These are phyloP conservation scores for Wallacemonas sp. DNA, from an alignment of 208 protist species.

Conservation along the genomic window DNA sequence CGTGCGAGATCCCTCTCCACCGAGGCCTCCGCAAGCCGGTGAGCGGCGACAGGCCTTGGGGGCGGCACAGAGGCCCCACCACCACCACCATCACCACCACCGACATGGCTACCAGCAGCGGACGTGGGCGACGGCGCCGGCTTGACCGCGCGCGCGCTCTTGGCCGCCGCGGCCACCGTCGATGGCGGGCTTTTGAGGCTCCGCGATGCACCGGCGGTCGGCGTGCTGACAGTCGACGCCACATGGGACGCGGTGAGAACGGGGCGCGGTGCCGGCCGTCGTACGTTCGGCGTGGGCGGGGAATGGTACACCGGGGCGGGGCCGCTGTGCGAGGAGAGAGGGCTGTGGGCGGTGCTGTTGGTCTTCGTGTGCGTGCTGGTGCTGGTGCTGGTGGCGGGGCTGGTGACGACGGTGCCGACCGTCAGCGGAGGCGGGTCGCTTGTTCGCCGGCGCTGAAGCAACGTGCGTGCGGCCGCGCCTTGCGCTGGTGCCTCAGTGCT, in stretches of 20 bases:
- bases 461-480: neutral
- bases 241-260: no score
- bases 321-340: neutral
- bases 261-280: neutral
- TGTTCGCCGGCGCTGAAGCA: slow-evolving; percentile 1
- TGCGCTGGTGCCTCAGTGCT: neutral
- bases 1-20: no score
- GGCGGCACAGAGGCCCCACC: no score
- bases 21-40: neutral
- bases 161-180: no score
- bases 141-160: no score
- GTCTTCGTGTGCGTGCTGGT: neutral
- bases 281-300: neutral
- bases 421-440: neutral
- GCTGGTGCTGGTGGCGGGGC: neutral
- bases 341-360: neutral
- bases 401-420: neutral
- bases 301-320: neutral
- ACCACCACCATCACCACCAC: no score
- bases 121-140: no score
- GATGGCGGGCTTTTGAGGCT: no score
- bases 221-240: no score
- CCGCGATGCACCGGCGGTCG: no score
- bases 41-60: no score
- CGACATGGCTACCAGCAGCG: no score